Evolutionary conservation across 768 basidiomycete genomes (phyloP), one percentile per base, ranked within the genome.

Genomic region (Mycena belliarum): DNA sequence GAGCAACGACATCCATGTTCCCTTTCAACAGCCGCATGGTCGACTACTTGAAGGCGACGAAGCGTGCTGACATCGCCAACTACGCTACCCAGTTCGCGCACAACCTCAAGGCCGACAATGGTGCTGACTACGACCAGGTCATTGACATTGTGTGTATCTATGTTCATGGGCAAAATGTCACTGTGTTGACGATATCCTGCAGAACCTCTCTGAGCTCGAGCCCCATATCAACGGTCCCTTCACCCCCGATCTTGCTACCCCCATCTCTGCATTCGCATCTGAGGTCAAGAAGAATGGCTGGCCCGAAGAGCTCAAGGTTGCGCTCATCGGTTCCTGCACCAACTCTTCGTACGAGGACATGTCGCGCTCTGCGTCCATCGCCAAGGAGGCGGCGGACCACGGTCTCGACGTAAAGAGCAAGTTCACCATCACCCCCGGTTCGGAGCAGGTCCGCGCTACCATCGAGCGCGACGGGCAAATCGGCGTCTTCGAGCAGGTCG

Each of bases 271-370:
- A 82, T 97, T 98, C 69, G 91, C 91, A 49, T 78, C 80, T 29
- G 93, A 86, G 65, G 93, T 91, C 59, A 93, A 93, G 84, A 87
- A 91, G 80, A 98, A 98, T 80, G 80, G 82, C 72, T 98, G 97
- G 97, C 97, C 97, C 35, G 81, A 88, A 53, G 95, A 99, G 73
- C 87, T 99, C 79, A 94, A 91, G 79, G 97, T 98, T 67, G 93
- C 86, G 59, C 88, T 99, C 57, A 98, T 99, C 72, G 97, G 97
- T 50, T 98, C 97, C 45, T 99, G 97, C 88, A 98, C 97, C 73
- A 99, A 99, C 85, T 98, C 97, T 45, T 98, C 97, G 32, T 99
- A 99, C 72, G 97, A 99, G 79, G 97, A 99, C 77, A 97, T 98
- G 96, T 90, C 94, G 35, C 94, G 97, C 71, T 91, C 96, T 37